Conservation (phyloP, 2,329 filamentous ascomycete species). For the Venturia nashicola region DNA sequence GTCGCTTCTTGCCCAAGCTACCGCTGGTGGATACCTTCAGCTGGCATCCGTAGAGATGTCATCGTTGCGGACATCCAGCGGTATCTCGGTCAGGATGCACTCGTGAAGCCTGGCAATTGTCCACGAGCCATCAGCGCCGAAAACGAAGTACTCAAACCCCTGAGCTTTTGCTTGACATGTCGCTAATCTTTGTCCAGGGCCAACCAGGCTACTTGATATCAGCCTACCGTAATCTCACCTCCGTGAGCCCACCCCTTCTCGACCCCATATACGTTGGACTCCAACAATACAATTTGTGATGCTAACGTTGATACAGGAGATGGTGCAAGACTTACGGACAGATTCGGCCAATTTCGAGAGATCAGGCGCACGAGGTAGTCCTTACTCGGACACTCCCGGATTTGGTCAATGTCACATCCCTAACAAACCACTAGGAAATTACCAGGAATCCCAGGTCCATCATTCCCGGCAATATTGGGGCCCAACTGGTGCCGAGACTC, state of each 20-base stretch:
- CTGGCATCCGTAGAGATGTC: slow-evolving; percentile 39
- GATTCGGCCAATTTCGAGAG: slow-evolving; percentile 33
- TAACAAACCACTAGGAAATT: slow-evolving; percentile 33
- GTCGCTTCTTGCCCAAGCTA: slow-evolving; percentile 16
- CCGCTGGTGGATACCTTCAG: slow-evolving; percentile 38
- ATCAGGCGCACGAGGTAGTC: slow-evolving; percentile 33
- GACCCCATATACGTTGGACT: neutral
- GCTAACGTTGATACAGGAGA: slow-evolving; percentile 23
- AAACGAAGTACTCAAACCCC: slow-evolving; percentile 26
- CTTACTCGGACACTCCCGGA: slow-evolving; percentile 22
- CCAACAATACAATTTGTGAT: slow-evolving; percentile 3
- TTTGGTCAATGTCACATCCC: slow-evolving; percentile 29
- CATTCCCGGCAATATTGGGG: slow-evolving; percentile 30
- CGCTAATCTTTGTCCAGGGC: slow-evolving; percentile 18
- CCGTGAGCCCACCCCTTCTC: slow-evolving; percentile 22
- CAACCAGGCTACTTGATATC: slow-evolving; percentile 38
- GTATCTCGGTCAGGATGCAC: slow-evolving; percentile 38
- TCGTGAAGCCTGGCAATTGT: slow-evolving; percentile 30
- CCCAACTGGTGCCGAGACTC: slow-evolving; percentile 14
- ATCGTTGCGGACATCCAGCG: slow-evolving; percentile 40
- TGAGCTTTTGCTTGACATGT: slow-evolving; percentile 11
- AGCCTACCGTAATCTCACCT: slow-evolving; percentile 37
- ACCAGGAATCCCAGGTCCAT: slow-evolving; percentile 31
- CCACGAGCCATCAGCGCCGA: slow-evolving; percentile 16
- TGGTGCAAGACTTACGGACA: slow-evolving; percentile 36